phyloP scores from a whole-genome alignment of 257 asterid species.

The Cynanchum wilfordii region DNA sequence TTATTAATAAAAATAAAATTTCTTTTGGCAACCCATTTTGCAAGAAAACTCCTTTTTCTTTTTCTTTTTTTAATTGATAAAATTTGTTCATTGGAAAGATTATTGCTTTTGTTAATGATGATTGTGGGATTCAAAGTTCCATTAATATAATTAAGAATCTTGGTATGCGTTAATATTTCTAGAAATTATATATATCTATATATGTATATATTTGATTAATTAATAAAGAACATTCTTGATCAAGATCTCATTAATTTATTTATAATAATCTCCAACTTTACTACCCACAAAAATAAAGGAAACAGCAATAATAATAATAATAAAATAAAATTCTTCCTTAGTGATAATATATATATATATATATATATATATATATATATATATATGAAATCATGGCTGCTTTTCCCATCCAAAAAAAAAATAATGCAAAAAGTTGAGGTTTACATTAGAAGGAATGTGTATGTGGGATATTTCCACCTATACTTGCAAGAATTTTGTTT shows the following conservation, averaged over 20 bases:
- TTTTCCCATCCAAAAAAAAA: background rate
- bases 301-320: no score
- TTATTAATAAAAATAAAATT: background rate
- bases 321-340: background rate
- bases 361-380: no score
- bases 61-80: background rate
- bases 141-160: background rate
- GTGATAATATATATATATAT: no score
- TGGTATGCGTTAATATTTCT: no score
- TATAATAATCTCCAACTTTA: background rate
- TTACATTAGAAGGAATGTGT: slow-evolving; percentile 10
- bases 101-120: background rate
- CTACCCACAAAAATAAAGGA: no score
- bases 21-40: background rate
- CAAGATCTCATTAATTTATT: background rate
- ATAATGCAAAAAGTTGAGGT: background rate
- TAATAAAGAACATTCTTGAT: background rate
- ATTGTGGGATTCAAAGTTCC: background rate
- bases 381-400: background rate
- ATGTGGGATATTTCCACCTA: background rate
- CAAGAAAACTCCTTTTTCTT: background rate
- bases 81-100: background rate
- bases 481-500: background rate
- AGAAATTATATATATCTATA: no score
- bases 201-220: background rate